These are phyloP conservation scores for Mycena vitilis DNA, from an alignment of 768 basidiomycete species.

Conservation along the genomic window DNA sequence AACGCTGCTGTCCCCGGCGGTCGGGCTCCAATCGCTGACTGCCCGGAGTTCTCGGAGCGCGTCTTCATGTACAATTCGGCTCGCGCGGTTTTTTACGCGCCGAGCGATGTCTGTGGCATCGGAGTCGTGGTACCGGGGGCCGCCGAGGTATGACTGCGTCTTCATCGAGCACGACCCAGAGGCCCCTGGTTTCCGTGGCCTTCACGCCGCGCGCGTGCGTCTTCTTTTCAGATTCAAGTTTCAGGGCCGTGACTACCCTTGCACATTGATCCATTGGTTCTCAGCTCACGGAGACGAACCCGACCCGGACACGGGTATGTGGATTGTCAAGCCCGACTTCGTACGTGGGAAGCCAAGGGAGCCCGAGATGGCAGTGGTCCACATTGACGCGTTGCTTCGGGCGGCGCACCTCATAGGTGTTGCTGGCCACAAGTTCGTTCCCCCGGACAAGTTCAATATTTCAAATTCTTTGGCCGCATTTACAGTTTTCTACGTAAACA, in stretches of 20 bases:
- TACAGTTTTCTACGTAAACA: conserved; percentile 14
- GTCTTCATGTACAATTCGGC: no score
- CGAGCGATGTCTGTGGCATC: no score
- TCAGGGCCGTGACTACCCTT: not conserved
- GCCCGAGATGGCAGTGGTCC: conserved; percentile 32
- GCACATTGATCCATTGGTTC: conserved; percentile 38
- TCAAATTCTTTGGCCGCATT: conserved; percentile 8
- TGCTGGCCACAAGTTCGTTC: not conserved
- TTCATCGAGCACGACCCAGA: no score
- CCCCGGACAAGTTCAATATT: not conserved
- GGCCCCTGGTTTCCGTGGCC: no score
- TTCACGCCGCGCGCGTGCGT: no score
- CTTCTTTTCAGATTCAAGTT: not conserved
- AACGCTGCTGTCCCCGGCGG: no score
- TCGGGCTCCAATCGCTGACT: no score
- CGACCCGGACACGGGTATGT: conserved; percentile 38
- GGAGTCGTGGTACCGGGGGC: no score
- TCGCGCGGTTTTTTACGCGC: no score
- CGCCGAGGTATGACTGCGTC: no score
- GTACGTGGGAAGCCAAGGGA: not conserved
- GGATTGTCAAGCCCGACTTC: conserved; percentile 39
- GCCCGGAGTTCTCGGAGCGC: no score
- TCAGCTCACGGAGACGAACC: conserved; percentile 26
- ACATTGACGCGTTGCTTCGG: conserved; percentile 27
- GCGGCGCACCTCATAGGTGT: conserved; percentile 5